Evolutionary conservation across 768 basidiomycete species (phyloP).

Genomic region (Leccinum arenicola): DNA sequence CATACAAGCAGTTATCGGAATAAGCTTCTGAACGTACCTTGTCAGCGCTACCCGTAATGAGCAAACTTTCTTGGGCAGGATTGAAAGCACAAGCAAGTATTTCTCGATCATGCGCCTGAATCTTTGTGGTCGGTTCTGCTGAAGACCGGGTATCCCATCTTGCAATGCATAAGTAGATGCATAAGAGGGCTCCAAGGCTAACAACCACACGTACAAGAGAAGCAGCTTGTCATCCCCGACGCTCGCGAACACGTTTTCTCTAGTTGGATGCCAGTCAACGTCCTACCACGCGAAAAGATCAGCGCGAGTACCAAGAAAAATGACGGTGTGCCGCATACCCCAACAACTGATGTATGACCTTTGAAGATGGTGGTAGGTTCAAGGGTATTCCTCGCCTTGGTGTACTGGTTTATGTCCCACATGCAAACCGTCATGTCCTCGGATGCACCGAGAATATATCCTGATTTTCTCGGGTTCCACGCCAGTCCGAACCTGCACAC

Average conservation of each 20-base stretch:
- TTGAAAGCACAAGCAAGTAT: slow-evolving; percentile 91
- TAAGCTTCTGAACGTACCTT: slow-evolving; percentile 50
- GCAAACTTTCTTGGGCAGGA: slow-evolving; percentile 71
- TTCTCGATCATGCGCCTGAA: slow-evolving; percentile 88
- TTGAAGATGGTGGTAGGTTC: slow-evolving; percentile 82
- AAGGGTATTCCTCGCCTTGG: slow-evolving; percentile 72
- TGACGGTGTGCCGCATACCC: slow-evolving; percentile 49
- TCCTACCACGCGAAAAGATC: slow-evolving; percentile 51
- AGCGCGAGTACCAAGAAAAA: not conserved
- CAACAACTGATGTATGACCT: slow-evolving; percentile 90
- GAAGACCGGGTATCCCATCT: slow-evolving; percentile 93
- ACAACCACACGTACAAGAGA: slow-evolving; percentile 65
- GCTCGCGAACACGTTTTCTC: slow-evolving; percentile 86
- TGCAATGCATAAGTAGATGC: slow-evolving; percentile 1
- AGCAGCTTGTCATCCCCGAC: slow-evolving; percentile 96
- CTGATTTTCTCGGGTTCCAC: slow-evolving; percentile 84
- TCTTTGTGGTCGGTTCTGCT: slow-evolving; percentile 60
- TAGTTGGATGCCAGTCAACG: slow-evolving; percentile 89
- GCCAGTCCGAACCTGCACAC: slow-evolving; percentile 83
- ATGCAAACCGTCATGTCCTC: slow-evolving; percentile 96
- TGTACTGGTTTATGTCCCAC: slow-evolving; percentile 93
- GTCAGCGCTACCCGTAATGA: slow-evolving; percentile 92
- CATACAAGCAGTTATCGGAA: not conserved
- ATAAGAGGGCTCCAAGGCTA: not conserved
- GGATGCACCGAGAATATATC: slow-evolving; percentile 86